These are phyloP conservation scores for Podila clonocystis DNA, from an alignment of 192 early-diverging fungal species.

Conservation along the genomic window DNA sequence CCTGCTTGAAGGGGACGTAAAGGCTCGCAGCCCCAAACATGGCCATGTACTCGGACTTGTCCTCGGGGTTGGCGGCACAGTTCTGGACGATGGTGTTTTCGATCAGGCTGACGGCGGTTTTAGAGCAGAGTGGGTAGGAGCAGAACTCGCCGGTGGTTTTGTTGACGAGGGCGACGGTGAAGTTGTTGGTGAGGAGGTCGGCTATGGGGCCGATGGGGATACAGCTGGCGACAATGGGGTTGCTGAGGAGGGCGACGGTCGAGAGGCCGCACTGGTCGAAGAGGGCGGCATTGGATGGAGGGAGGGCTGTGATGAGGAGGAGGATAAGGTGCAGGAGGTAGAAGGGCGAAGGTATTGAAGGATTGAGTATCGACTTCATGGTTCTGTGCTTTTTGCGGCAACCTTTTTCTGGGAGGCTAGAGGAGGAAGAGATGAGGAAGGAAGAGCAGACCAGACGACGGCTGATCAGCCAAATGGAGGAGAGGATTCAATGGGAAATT, in stretches of 20 bases:
- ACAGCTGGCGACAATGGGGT: constrained; percentile 8
- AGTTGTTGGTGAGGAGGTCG: constrained; percentile 6
- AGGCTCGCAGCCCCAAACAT: constrained; percentile 16
- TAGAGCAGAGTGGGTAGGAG: constrained; percentile 13
- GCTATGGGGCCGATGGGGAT: constrained; percentile 3
- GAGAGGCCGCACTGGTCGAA: constrained; percentile 36
- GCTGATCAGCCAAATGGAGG: too few species aligned
- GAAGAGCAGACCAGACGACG: neutral
- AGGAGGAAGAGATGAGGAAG: neutral
- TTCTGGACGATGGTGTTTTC: constrained; percentile 42
- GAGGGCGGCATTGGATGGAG: constrained; percentile 7
- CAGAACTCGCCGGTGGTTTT: constrained; percentile 29
- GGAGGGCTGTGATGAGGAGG: constrained; percentile 1
- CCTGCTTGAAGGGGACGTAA: constrained; percentile 41
- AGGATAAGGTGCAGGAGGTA: neutral
- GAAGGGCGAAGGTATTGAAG: neutral
- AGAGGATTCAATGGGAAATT: too few species aligned
- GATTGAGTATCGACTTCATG: constrained; percentile 32
- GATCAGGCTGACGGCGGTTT: constrained; percentile 16
- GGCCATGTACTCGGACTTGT: neutral
- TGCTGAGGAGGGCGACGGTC: constrained; percentile 10
- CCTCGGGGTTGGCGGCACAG: constrained; percentile 14
- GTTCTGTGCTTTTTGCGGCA: neutral
- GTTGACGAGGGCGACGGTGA: constrained; percentile 32
- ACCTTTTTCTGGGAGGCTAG: neutral